These are phyloP conservation scores for Boletus vermiculosoides DNA, from an alignment of 768 basidiomycete genomes.

Conservation along the genomic window DNA sequence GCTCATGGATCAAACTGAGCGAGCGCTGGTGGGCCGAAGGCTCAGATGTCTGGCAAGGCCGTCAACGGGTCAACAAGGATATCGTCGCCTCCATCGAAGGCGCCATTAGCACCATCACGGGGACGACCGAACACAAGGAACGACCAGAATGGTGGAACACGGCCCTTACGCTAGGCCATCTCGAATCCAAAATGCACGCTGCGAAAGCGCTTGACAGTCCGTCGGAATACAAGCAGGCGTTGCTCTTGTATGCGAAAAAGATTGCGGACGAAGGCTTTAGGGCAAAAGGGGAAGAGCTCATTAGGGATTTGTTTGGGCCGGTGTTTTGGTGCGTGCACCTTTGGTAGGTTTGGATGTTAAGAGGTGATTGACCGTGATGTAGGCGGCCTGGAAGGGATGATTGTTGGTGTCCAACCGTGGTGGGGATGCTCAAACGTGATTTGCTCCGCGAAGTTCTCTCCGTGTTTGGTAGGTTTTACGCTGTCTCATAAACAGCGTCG, in stretches of 20 bases:
- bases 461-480: constrained; percentile 64
- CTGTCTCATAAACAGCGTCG: not conserved
- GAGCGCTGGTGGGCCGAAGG: constrained; percentile 85
- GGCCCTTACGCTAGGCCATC: constrained; percentile 82
- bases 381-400: constrained; percentile 69
- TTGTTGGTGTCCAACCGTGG: constrained; percentile 63
- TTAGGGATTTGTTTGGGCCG: constrained; percentile 88
- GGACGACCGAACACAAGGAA: constrained; percentile 39
- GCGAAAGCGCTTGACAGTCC: constrained; percentile 74
- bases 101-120: constrained; percentile 47
- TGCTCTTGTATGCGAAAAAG: constrained; percentile 77
- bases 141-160: constrained; percentile 79
- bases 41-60: constrained; percentile 79
- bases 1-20: constrained; percentile 70
- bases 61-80: constrained; percentile 55
- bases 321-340: constrained; percentile 71
- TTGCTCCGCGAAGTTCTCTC: constrained; percentile 76
- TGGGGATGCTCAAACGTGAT: constrained; percentile 78
- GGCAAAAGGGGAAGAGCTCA: constrained; percentile 86
- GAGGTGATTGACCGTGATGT: not conserved
- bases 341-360: not conserved
- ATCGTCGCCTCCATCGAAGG: constrained; percentile 55
- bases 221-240: constrained; percentile 76
- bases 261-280: constrained; percentile 88
- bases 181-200: constrained; percentile 80